These are phyloP conservation scores for Cucurbita pepo DNA, from an alignment of 306 rosid species.

Conservation along the genomic window DNA sequence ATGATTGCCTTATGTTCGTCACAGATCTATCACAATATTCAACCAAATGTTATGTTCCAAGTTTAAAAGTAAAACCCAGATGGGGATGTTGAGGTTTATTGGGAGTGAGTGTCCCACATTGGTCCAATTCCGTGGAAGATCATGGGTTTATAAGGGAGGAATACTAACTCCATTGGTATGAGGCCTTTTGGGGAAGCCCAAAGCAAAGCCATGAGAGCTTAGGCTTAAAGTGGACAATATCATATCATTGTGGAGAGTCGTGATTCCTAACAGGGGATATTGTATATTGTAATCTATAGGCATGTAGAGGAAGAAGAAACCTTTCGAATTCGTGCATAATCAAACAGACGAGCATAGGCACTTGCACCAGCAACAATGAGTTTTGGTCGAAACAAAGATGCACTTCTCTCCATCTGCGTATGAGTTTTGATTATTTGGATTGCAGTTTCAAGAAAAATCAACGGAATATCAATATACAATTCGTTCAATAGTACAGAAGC, in stretches of 20 bases:
- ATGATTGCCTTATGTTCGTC: conserved; percentile 30
- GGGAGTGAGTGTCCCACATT: too few relatives aligned
- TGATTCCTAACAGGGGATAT: background rate
- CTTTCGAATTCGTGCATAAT: conserved; percentile 31
- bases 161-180: too few relatives aligned
- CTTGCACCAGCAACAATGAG: conserved; percentile 31
- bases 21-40: conserved; percentile 20
- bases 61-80: background rate
- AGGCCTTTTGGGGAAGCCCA: too few relatives aligned
- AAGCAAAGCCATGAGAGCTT: background rate
- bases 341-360: conserved; percentile 31
- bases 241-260: too few relatives aligned
- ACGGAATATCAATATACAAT: background rate
- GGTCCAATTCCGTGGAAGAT: too few relatives aligned
- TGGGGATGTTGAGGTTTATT: too few relatives aligned
- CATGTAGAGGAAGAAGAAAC: background rate
- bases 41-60: background rate
- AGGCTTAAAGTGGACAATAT: too few relatives aligned
- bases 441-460: background rate
- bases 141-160: too few relatives aligned
- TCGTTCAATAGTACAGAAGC: background rate
- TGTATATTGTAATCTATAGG: background rate
- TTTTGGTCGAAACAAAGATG: conserved; percentile 27
- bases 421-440: background rate
- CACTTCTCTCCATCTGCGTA: conserved; percentile 31